Evolutionary conservation across 2,329 filamentous ascomycete species (phyloP), one percentile per base, ranked within the genome.

Genomic region (Trichoderma asperellum): DNA sequence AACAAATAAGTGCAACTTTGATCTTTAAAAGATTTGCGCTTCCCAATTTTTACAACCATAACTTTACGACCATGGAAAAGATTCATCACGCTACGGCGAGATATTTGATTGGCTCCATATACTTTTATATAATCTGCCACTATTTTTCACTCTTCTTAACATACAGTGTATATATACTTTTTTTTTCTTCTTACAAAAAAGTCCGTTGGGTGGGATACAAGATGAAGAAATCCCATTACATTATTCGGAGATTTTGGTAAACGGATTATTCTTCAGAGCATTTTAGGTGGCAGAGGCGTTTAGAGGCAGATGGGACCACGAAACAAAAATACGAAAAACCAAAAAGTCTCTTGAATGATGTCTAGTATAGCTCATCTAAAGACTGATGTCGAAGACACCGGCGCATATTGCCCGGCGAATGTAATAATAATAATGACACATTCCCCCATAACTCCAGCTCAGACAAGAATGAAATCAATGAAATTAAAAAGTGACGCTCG

Each of bases 1-100:
- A 81, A 76, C 65, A 78, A 71, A 71, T 71, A 49, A 61, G 18
- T 35, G 40, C 40, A 8, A 10, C 10, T 2, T 16, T 34, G 8
- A 53, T 35, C 34, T 49, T 21, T 32, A 21, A 27, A n/a, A n/a
- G 79, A 67, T 67, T 40, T 65, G 47, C 56, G 56, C 16, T 27
- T 32, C 14, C n/a, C 47, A 24, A 24, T 43, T 58, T 61, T 57
- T 37, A 14, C n/a, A 49, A 58, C 18, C 18, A 29, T 52, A 11
- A 2, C 12, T 56, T 62, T 49, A 61, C 47, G 63, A 52, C 63
- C 55, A 52, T 59, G 55, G 55, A n/a, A 67, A 67, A 67, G 49
- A n/a, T 34, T 43, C 21, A 21, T 67, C 32, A 32, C 32, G 55
- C 55, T 29, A 37, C 29, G 40, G 4, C 55, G 21, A 67, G 63